Evolutionary conservation across 1,284 basidiomycete species (phyloP), one percentile per base, ranked within the genome.

Genomic region (Fomitopsis pinicola): DNA sequence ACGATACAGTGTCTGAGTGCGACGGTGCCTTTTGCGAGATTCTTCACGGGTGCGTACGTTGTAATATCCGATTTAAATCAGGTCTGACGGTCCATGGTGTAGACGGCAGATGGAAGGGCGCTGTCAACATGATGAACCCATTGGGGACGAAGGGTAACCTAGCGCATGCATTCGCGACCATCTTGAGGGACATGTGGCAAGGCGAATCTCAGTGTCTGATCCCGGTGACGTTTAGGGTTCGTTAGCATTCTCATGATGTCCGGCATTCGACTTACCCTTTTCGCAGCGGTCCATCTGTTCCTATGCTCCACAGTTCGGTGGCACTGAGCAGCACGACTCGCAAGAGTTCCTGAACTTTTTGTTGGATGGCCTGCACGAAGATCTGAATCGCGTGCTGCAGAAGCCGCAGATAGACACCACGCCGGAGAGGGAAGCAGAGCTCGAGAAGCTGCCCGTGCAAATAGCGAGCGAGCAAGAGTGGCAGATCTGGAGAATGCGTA

Each of bases 261-360:
- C 42, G 15, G n/a, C 7, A 30, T 19, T 60, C 33, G 1, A 5
- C 33, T 36, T 8, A 54, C 42, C 38, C 8, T 40, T 17, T 30
- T 14, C 52, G 14, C 46, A 95, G 89, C 88, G 86, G 79, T 88
- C 89, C n/a, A 91, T 98, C 66, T 92, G 92, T 66, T 78, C 79
- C 57, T 89, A 94, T 65, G 94, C 94, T n/a, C 79, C 84, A 1
- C 93, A 95, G 72, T 99, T 98, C 73, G 85, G 87, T 30, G 95
- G 95, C 0, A 87, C 90, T 14, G 92, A 97, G 64, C 97, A 99
- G 76, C 97, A 99, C 71, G 97, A 99, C 75, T 97, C 94, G 26
- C 97, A 98, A 76, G 97, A 99, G 77, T 97, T 98, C 76, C 81
- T 99, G 28, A 93, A 89, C 36, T 97, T 97, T 78, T 83, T 99